A percentile compares a stretch with the other conserved stretches of the same genome.
Evolutionary conservation across 2,329 filamentous ascomycete genomes (phyloP).

Genomic region (Magnaporthiopsis poae): DNA sequence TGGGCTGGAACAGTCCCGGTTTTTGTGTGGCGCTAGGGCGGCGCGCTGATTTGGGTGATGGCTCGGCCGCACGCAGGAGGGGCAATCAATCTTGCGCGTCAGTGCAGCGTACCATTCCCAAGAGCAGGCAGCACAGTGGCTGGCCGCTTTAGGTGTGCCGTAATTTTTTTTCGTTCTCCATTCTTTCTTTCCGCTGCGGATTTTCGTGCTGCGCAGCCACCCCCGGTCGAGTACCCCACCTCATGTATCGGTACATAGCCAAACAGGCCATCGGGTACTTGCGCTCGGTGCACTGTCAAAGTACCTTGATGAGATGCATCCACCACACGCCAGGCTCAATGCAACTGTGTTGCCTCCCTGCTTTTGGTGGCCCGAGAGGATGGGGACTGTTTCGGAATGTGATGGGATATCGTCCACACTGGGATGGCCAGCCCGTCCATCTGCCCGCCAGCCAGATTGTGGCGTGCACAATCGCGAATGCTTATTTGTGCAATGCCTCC

Average conservation of each 20-base stretch:
- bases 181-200: neutral
- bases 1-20: slow-evolving; percentile 9
- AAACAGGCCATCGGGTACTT: neutral
- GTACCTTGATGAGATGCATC: neutral
- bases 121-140: neutral
- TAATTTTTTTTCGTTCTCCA: neutral
- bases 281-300: neutral
- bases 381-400: neutral
- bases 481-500: neutral
- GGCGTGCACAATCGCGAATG: neutral
- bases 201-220: neutral
- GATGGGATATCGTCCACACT: neutral
- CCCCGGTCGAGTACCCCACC: neutral
- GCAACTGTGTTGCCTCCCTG: neutral
- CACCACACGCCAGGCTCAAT: neutral
- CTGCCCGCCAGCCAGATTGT: neutral
- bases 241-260: neutral
- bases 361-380: neutral
- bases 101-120: neutral
- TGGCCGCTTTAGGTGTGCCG: neutral
- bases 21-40: slow-evolving; percentile 13
- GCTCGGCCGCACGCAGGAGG: neutral
- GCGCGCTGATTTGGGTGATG: slow-evolving; percentile 11
- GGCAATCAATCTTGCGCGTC: neutral
- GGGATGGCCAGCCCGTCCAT: neutral